A percentile compares a stretch with the other conserved stretches of the same genome.
phyloP scores from a whole-genome alignment of 228 moss, liverwort and hornwort species.

The Sphagnum magellanicum region DNA sequence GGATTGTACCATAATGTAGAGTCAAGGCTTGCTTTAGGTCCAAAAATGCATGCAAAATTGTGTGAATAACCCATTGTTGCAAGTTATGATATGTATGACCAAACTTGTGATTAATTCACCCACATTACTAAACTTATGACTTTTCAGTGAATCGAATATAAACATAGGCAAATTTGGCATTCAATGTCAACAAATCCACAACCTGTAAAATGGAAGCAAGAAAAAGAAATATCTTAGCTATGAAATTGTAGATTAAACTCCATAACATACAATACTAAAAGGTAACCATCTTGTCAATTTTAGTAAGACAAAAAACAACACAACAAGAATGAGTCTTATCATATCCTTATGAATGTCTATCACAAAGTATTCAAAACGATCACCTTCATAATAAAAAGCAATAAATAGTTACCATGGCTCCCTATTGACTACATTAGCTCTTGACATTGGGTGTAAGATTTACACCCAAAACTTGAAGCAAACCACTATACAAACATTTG shows the following conservation, averaged over 20 bases:
- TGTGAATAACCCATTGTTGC: slow-evolving; percentile 80
- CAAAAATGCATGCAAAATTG: slow-evolving; percentile 78
- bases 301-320: not conserved
- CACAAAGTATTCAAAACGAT: too few species aligned
- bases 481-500: too few species aligned
- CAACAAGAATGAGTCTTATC: too few species aligned
- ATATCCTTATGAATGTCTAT: too few species aligned
- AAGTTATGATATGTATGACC: slow-evolving; percentile 87
- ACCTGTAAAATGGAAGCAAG: not conserved
- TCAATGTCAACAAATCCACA: not conserved
- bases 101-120: slow-evolving; percentile 38
- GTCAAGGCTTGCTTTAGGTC: slow-evolving; percentile 94
- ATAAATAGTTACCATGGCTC: too few species aligned
- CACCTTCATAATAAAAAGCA: too few species aligned
- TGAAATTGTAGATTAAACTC: not conserved
- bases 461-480: too few species aligned
- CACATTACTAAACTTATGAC: not conserved
- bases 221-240: not conserved
- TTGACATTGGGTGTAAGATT: too few species aligned
- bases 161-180: not conserved
- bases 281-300: not conserved
- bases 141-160: too few species aligned
- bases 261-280: not conserved
- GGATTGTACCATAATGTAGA: slow-evolving; percentile 89
- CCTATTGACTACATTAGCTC: too few species aligned